phyloP scores from a whole-genome alignment of 768 basidiomycete species.

The Paxillus involutus region DNA sequence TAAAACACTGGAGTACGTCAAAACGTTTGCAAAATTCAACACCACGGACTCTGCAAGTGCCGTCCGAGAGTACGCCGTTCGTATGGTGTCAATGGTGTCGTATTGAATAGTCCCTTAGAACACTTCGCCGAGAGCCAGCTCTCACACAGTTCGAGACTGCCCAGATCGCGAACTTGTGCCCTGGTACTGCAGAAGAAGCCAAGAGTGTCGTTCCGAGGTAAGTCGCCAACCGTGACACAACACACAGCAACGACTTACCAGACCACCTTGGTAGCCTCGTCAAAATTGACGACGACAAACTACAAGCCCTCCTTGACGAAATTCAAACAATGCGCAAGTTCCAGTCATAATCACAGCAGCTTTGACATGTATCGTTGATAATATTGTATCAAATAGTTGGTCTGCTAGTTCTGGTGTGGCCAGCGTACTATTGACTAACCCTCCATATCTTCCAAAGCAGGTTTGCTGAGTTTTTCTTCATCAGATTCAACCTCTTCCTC shows the following conservation, averaged over 20 bases:
- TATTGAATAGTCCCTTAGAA: constrained; percentile 42
- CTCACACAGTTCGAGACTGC: constrained; percentile 91
- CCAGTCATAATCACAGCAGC: constrained; percentile 54
- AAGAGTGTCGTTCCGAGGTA: constrained; percentile 92
- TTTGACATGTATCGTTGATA: background rate
- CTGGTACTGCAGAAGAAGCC: constrained; percentile 85
- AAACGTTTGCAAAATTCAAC: constrained; percentile 88
- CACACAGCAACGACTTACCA: background rate
- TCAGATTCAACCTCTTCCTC: constrained; percentile 46
- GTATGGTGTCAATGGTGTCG: background rate
- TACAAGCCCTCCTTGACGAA: constrained; percentile 81
- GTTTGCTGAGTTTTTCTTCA: constrained; percentile 41
- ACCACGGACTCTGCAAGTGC: constrained; percentile 81
- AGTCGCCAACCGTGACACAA: background rate
- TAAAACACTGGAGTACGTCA: constrained; percentile 90
- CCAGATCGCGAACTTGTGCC: constrained; percentile 89
- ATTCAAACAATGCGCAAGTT: constrained; percentile 91
- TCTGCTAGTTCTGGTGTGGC: background rate
- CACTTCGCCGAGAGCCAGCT: constrained; percentile 73
- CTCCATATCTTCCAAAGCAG: constrained; percentile 51
- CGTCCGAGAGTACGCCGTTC: constrained; percentile 75
- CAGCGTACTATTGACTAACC: constrained; percentile 33
- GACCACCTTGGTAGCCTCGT: constrained; percentile 55
- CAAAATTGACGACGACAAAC: constrained; percentile 83
- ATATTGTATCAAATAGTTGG: constrained; percentile 6